Evolutionary conservation across 441 rosid genomes (phyloP).

Genomic region (Pelargonium fulgidum): DNA sequence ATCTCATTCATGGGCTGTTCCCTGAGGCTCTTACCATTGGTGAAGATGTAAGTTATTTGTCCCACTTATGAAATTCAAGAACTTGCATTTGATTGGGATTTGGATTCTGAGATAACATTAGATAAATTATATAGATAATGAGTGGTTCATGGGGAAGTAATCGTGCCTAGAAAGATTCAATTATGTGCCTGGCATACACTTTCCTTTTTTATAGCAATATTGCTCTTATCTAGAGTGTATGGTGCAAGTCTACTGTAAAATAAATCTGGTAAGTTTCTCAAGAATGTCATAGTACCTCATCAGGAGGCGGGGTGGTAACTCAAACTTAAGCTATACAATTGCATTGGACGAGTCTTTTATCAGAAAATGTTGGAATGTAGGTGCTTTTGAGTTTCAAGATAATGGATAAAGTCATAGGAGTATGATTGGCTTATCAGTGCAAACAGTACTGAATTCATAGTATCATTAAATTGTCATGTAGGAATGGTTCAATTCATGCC

Average conservation of each 20-base stretch:
- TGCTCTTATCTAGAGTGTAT: background rate
- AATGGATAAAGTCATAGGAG: background rate
- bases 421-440: background rate
- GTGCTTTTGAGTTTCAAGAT: background rate
- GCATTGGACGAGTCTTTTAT: background rate
- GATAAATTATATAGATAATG: background rate
- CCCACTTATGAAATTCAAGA: background rate
- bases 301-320: background rate
- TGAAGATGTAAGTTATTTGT: slow-evolving; percentile 76
- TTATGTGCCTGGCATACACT: background rate
- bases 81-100: slow-evolving; percentile 8
- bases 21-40: slow-evolving; percentile 86
- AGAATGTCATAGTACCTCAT: background rate
- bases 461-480: background rate
- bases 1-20: slow-evolving; percentile 88
- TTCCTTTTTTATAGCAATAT: background rate
- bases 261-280: background rate
- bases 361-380: background rate
- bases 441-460: background rate
- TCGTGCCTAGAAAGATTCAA: background rate
- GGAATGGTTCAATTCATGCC: background rate
- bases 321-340: background rate
- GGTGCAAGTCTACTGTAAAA: background rate
- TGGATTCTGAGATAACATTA: background rate
- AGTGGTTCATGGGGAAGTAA: background rate